Base-by-base conservation (phyloP, 257 asterid species). In the Phtheirospermum japonicum region DNA sequence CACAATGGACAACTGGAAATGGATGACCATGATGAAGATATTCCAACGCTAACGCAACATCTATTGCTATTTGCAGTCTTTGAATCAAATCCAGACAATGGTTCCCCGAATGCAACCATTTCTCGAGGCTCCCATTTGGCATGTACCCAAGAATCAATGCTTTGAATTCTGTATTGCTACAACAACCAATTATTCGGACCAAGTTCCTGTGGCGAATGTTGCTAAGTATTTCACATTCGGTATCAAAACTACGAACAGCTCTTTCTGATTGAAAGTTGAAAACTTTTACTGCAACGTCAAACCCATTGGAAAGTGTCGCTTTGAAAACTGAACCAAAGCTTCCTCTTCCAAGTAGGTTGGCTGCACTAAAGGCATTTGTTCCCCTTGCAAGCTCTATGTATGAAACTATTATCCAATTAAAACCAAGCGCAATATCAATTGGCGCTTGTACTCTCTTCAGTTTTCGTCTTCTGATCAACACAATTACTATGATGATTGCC, bases 241-340 rank as follows among this genome's bases (percentile, higher is more conserved):
- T 43, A 12, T 69, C 73, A 51, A 76, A 76, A 37, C 81, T 76
- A 53, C 65, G 66, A 17, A 16, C 9, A 0, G 68, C 67, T 33
- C 64, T 57, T 64, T 73, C 78, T 4, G 31, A 17, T 0, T 65
- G 60, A 16, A 51, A 16, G 48, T 76, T 72, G 32, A 76, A 76
- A n/a, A 76, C 78, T 42, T 76, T 76, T 4, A 69, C 73, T 11
- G 78, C 82, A 34, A 76, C 61, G 11, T 32, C 14, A 36, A 69
- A 19, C 16, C 78, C 78, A 32, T 76, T 67, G 6, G 71, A 59
- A 4, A 74, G 54, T 8, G 54, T 69, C 16, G 75, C 79, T 69
- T 36, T 74, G 28, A 33, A 74, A 5, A 69, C 75, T 0, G 75
- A 69, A 51, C 75, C 79, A 54, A 63, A 63, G n/a, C 71, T 64